Percentiles rank a stretch among this genome's conserved stretches.
Evolutionary conservation across 495 filamentous ascomycete species (phyloP).

Genomic region (Lentithecium fluviatile): DNA sequence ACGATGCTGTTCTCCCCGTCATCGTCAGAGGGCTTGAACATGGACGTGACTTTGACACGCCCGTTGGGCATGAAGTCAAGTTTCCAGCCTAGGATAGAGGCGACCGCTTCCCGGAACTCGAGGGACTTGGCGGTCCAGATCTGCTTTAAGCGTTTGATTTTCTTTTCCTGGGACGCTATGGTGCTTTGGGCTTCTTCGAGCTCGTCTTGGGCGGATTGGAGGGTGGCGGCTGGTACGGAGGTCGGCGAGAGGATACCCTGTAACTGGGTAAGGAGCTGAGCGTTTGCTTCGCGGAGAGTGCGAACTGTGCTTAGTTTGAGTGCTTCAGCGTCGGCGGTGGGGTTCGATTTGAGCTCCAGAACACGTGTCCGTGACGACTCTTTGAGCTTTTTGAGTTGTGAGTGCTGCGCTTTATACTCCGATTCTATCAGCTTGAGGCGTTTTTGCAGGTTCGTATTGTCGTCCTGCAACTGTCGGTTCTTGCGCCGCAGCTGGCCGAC

Average conservation of each 20-base stretch:
- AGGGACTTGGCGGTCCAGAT: conserved; percentile 84
- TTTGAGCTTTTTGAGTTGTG: conserved; percentile 70
- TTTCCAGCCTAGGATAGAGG: conserved; percentile 84
- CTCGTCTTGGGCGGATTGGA: conserved; percentile 70
- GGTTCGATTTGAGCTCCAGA: conserved; percentile 84
- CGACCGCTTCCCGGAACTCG: conserved; percentile 92
- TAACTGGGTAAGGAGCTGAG: conserved; percentile 75
- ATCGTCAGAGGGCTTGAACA: conserved; percentile 63
- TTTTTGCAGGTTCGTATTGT: conserved; percentile 66
- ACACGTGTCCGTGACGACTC: conserved; percentile 76
- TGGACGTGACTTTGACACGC: conserved; percentile 78
- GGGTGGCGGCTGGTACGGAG: conserved; percentile 69
- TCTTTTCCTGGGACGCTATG: conserved; percentile 82
- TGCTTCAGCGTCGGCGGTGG: conserved; percentile 76
- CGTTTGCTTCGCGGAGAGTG: conserved; percentile 79
- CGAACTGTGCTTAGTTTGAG: conserved; percentile 76
- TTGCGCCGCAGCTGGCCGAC: conserved; percentile 80
- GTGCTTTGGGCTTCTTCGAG: conserved; percentile 67
- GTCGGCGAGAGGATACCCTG: conserved; percentile 49
- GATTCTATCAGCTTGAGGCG: conserved; percentile 64
- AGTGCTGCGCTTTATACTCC: conserved; percentile 68
- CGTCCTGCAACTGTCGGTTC: conserved; percentile 79
- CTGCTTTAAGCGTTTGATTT: conserved; percentile 77
- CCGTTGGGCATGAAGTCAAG: conserved; percentile 92
- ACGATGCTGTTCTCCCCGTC: conserved; percentile 85